phyloP scores from a whole-genome alignment of 2,329 filamentous ascomycete species.

The Botrytis hyacinthi region DNA sequence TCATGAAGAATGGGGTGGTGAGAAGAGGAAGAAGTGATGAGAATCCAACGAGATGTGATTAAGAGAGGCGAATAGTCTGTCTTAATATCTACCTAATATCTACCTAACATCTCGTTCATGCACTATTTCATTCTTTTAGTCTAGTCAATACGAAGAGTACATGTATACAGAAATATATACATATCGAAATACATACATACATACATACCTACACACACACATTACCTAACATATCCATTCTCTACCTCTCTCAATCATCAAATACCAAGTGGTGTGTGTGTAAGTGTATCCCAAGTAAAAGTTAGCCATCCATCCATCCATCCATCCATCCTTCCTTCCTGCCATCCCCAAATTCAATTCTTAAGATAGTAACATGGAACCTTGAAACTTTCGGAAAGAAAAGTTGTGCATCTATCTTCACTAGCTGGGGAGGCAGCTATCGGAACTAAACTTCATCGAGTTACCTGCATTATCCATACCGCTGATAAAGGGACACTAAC shows the following conservation, averaged over 20 bases:
- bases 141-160: conserved; percentile 8
- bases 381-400: background rate
- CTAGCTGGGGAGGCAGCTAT: background rate
- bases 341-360: background rate
- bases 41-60: background rate
- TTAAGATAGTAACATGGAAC: background rate
- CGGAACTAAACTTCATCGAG: background rate
- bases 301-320: too few relatives aligned
- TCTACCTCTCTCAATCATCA: background rate
- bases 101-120: background rate
- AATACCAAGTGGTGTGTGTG: background rate
- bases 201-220: too few relatives aligned
- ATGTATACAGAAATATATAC: too few relatives aligned
- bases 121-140: background rate
- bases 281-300: background rate
- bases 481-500: background rate
- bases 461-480: background rate
- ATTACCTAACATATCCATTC: background rate
- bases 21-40: background rate
- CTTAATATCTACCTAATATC: background rate
- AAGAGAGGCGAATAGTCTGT: background rate
- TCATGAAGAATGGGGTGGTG: background rate
- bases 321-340: too few relatives aligned
- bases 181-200: too few relatives aligned
- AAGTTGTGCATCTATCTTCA: background rate